A percentile compares a stretch with the other conserved stretches of the same genome.
Evolutionary conservation across 306 rosid species (phyloP).

Genomic region (Citrullus amarus): DNA sequence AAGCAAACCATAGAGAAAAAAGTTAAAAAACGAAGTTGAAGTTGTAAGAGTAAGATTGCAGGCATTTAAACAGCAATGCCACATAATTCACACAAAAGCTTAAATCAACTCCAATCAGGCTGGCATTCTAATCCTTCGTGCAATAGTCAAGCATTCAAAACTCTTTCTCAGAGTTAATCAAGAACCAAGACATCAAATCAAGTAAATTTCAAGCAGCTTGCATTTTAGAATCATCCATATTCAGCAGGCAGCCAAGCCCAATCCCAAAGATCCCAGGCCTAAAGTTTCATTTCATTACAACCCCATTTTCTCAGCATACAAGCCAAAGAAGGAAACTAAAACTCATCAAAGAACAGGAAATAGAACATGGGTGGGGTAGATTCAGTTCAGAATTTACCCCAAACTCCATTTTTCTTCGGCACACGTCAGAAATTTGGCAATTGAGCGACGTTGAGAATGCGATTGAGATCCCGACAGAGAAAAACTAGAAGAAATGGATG

Average conservation of each 20-base stretch:
- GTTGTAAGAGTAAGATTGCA: background rate
- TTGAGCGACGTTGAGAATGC: background rate
- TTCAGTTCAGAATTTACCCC: conserved; percentile 2
- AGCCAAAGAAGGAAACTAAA: background rate
- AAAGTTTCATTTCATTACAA: background rate
- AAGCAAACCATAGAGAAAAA: background rate
- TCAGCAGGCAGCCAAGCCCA: background rate
- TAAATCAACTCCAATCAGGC: background rate
- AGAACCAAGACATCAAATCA: background rate
- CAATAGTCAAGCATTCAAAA: background rate
- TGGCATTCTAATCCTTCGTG: background rate
- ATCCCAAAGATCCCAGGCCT: background rate
- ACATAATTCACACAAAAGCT: background rate
- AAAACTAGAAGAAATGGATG: background rate
- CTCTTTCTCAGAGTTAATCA: background rate
- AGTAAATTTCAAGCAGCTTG: background rate
- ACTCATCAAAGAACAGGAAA: background rate
- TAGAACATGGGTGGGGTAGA: background rate
- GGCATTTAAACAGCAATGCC: background rate
- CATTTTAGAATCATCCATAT: background rate
- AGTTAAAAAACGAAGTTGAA: background rate
- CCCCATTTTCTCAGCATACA: background rate
- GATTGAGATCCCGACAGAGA: background rate
- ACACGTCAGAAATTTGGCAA: background rate
- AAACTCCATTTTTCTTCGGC: background rate